A percentile compares a stretch with the other conserved stretches of the same genome.
These are phyloP conservation scores for Strigomonas culicis DNA, from an alignment of 208 protist genomes.

Conservation along the genomic window DNA sequence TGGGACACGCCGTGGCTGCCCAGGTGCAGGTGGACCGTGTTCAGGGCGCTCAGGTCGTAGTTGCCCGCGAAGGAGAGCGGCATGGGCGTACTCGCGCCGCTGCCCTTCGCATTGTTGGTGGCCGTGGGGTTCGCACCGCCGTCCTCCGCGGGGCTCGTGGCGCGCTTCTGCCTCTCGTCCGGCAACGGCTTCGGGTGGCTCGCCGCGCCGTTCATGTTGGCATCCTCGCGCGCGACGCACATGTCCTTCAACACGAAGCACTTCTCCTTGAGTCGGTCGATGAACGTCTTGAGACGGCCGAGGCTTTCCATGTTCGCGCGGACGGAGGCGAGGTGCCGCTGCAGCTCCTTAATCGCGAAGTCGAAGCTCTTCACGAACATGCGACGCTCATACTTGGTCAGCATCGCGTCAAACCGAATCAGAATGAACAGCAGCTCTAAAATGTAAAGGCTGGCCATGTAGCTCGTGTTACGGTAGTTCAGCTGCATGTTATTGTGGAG, in stretches of 20 bases:
- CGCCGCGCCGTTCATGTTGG: neutral
- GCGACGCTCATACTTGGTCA: conserved; percentile 60
- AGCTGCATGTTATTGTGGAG: neutral
- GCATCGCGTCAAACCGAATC: conserved; percentile 55
- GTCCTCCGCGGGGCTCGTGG: neutral
- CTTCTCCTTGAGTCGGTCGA: conserved; percentile 40
- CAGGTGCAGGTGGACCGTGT: too few relatives aligned
- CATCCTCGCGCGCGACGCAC: conserved; percentile 2
- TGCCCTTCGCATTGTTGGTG: neutral
- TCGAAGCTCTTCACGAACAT: conserved; percentile 71
- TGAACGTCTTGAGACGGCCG: conserved; percentile 29
- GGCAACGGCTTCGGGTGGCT: too few relatives aligned
- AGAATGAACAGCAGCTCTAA: conserved; percentile 75
- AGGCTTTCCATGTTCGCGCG: conserved; percentile 33
- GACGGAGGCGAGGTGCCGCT: conserved; percentile 38
- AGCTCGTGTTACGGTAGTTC: neutral
- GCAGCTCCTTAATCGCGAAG: conserved; percentile 36
- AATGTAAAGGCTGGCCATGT: conserved; percentile 49
- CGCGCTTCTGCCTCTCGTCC: neutral
- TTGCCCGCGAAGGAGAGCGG: neutral
- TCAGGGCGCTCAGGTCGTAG: neutral
- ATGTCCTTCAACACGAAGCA: conserved; percentile 27
- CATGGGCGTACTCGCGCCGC: neutral
- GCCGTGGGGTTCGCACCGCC: neutral
- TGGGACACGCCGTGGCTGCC: too few relatives aligned